Conservation (phyloP, 1,139 yeast genomes). For the Saccharomycopsis hybrid region DNA sequence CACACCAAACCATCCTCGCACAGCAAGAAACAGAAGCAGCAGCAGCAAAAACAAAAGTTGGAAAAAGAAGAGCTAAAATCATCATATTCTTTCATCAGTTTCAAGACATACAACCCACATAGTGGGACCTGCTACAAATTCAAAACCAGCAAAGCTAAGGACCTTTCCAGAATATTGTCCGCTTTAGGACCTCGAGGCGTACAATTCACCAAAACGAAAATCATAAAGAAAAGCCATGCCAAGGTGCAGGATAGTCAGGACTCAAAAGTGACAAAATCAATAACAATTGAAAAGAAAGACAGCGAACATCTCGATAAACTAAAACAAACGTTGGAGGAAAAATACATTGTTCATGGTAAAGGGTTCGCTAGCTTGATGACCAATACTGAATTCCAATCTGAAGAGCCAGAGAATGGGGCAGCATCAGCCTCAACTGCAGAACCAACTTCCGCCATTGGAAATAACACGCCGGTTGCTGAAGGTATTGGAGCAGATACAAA, state of each 20-base stretch:
- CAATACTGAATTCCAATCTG: slow-evolving; percentile 33
- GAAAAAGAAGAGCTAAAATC: too few relatives aligned
- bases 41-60: too few relatives aligned
- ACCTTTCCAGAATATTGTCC: slow-evolving; percentile 68
- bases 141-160: slow-evolving; percentile 62
- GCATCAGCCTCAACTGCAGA: slow-evolving; percentile 17
- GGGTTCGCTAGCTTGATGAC: slow-evolving; percentile 30
- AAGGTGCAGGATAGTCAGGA: slow-evolving; percentile 34
- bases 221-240: slow-evolving; percentile 21
- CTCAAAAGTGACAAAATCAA: slow-evolving; percentile 33
- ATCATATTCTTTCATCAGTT: slow-evolving; percentile 30
- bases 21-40: not conserved
- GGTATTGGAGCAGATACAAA: slow-evolving; percentile 2
- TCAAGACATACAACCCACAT: slow-evolving; percentile 68
- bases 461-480: slow-evolving; percentile 21
- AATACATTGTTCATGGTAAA: slow-evolving; percentile 23
- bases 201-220: slow-evolving; percentile 29
- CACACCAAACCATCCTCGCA: slow-evolving; percentile 9
- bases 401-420: slow-evolving; percentile 22
- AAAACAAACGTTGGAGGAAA: slow-evolving; percentile 17
- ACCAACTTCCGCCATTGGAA: slow-evolving; percentile 10
- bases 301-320: not conserved
- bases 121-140: slow-evolving; percentile 63
- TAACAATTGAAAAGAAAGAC: slow-evolving; percentile 8
- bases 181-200: slow-evolving; percentile 87